A percentile compares a stretch with the other conserved stretches of the same genome.
Conservation (phyloP, 2,329 filamentous ascomycete species). For the Penicillium rolfsii region DNA sequence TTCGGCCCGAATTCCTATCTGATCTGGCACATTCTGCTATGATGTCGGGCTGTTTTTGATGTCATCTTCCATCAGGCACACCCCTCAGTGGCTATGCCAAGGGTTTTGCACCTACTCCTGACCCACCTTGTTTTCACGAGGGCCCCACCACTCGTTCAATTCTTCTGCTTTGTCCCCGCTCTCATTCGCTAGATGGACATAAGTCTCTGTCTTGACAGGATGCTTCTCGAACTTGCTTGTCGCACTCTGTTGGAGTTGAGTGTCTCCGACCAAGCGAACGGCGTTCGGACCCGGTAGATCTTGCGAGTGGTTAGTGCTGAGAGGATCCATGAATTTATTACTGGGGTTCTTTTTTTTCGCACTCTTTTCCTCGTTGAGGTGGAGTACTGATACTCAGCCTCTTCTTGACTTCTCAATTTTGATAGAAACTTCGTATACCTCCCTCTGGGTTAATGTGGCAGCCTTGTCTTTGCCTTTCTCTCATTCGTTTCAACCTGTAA, state of each 20-base stretch:
- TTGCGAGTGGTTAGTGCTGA: background rate
- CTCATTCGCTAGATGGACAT: conserved; percentile 1
- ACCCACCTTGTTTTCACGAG: background rate
- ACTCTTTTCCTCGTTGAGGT: background rate
- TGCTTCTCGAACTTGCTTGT: background rate
- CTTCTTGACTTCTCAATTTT: background rate
- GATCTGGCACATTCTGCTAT: conserved; percentile 9
- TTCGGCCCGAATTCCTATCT: conserved; percentile 24
- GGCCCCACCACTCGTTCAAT: conserved; percentile 7
- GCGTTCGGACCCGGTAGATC: background rate
- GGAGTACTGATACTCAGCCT: conserved; percentile 2
- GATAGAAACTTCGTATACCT: background rate
- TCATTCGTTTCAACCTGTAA: background rate
- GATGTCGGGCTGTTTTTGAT: conserved; percentile 12
- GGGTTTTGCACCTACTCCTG: background rate
- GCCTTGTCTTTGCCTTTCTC: background rate
- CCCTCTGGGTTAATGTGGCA: background rate
- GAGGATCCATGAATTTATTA: background rate
- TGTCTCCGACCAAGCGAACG: background rate
- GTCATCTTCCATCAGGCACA: conserved; percentile 8
- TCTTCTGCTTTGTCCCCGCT: background rate
- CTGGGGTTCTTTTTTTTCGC: background rate
- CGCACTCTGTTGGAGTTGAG: conserved; percentile 13
- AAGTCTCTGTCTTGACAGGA: background rate
- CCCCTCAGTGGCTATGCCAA: background rate